These are phyloP conservation scores for Boletus subparvulus DNA, from an alignment of 768 basidiomycete genomes.

Conservation along the genomic window DNA sequence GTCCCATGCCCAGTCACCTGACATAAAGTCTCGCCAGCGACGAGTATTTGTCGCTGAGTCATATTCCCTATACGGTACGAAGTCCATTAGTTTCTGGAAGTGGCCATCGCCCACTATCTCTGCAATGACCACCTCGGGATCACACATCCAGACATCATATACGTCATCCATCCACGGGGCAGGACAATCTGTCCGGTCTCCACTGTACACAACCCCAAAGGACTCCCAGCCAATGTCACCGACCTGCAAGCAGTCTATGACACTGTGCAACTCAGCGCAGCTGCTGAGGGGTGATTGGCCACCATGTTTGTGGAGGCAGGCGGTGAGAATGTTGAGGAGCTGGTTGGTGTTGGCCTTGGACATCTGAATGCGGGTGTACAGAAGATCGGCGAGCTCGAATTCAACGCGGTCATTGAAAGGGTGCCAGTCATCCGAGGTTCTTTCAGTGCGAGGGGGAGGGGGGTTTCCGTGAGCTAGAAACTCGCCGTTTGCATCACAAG, in stretches of 20 bases:
- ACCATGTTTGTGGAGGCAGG: background rate
- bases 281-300: background rate
- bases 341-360: background rate
- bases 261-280: background rate
- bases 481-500: background rate
- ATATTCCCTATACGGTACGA: background rate
- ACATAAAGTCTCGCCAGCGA: background rate
- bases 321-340: background rate
- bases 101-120: background rate
- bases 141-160: background rate
- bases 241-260: background rate
- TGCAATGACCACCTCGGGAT: background rate
- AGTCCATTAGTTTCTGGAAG: background rate
- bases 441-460: background rate
- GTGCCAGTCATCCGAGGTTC: background rate
- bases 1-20: background rate
- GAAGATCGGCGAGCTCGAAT: background rate
- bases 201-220: background rate
- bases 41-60: rapidly evolving
- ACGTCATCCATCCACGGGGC: background rate
- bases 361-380: background rate
- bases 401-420: background rate
- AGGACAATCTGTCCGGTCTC: background rate
- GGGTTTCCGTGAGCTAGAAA: background rate
- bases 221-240: background rate